A percentile compares a stretch with the other conserved stretches of the same genome.
phyloP scores from a whole-genome alignment of 805 yeast species.

The Myxozyma sirexii region DNA sequence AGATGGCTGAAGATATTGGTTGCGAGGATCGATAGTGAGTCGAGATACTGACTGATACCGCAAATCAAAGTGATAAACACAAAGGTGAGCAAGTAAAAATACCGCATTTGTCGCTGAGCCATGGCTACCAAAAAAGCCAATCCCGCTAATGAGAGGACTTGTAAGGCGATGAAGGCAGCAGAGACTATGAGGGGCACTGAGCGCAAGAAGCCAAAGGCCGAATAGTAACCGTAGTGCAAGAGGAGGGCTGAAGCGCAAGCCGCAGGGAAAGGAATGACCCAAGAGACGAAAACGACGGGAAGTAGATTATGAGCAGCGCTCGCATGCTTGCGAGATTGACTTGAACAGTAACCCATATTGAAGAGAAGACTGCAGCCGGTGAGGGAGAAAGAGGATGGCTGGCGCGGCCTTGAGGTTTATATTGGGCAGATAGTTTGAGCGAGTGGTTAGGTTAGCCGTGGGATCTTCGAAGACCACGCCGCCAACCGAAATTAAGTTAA shows the following conservation, averaged over 20 bases:
- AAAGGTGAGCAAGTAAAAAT: conserved; percentile 2
- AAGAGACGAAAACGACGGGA: conserved; percentile 19
- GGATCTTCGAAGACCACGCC: too few relatives aligned
- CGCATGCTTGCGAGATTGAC: background rate
- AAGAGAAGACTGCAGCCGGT: background rate
- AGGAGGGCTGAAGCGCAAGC: conserved; percentile 14
- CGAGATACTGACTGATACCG: conserved; percentile 3
- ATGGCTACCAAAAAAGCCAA: background rate
- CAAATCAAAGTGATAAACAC: background rate
- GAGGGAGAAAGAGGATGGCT: background rate
- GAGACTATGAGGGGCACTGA: background rate
- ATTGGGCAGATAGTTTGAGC: too few relatives aligned
- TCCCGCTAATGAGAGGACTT: conserved; percentile 8
- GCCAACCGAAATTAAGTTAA: too few relatives aligned
- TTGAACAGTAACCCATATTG: background rate
- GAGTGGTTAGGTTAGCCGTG: too few relatives aligned
- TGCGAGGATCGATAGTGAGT: conserved; percentile 1
- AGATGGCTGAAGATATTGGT: background rate
- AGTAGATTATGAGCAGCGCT: conserved; percentile 1
- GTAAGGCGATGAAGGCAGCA: conserved; percentile 1
- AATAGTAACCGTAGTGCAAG: background rate
- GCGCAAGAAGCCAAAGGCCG: conserved; percentile 8
- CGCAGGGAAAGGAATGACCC: conserved; percentile 22
- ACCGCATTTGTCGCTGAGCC: background rate
- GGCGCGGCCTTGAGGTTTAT: background rate